A percentile compares a stretch with the other conserved stretches of the same genome.
These are phyloP conservation scores for Kwoniella bestiolae DNA, from an alignment of 768 basidiomycete genomes.

Conservation along the genomic window DNA sequence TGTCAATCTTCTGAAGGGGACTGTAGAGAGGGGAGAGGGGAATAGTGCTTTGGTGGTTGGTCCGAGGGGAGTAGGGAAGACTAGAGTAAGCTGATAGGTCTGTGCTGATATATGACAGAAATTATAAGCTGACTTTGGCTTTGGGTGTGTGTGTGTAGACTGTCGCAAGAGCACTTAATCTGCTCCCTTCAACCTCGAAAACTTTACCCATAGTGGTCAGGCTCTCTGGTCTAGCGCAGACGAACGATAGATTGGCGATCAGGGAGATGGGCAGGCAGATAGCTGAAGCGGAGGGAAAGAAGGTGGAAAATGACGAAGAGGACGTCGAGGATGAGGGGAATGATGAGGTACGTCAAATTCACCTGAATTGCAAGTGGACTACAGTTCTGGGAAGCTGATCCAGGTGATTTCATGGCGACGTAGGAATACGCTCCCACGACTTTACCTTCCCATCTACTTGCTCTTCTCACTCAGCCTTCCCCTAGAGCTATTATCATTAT, in stretches of 20 bases:
- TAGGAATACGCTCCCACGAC: conserved; percentile 58
- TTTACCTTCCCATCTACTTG: conserved; percentile 66
- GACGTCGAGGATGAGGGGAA: conserved; percentile 54
- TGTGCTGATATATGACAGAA: not conserved
- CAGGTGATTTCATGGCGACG: conserved; percentile 32
- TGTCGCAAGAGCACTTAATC: conserved; percentile 38
- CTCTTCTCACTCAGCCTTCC: conserved; percentile 59
- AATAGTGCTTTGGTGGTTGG: conserved; percentile 91
- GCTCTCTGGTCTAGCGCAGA: conserved; percentile 82
- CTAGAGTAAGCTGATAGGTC: conserved; percentile 62
- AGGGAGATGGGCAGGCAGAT: conserved; percentile 89
- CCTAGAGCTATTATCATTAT: conserved; percentile 78
- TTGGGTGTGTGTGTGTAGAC: conserved; percentile 17
- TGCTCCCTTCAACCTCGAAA: conserved; percentile 41
- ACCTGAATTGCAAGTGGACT: too few species aligned
- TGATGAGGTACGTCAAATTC: conserved; percentile 43
- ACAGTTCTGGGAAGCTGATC: too few species aligned
- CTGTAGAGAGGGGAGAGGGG: conserved; percentile 79
- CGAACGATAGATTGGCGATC: conserved; percentile 85
- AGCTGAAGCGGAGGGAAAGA: conserved; percentile 63
- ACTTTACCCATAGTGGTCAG: conserved; percentile 70
- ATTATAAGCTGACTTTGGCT: not conserved
- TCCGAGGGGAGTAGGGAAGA: conserved; percentile 84
- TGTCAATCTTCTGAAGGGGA: conserved; percentile 70
- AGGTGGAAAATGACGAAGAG: conserved; percentile 53